A percentile compares a stretch with the other conserved stretches of the same genome.
phyloP scores from a whole-genome alignment of 441 rosid species.

The Flueggea neowawraea region DNA sequence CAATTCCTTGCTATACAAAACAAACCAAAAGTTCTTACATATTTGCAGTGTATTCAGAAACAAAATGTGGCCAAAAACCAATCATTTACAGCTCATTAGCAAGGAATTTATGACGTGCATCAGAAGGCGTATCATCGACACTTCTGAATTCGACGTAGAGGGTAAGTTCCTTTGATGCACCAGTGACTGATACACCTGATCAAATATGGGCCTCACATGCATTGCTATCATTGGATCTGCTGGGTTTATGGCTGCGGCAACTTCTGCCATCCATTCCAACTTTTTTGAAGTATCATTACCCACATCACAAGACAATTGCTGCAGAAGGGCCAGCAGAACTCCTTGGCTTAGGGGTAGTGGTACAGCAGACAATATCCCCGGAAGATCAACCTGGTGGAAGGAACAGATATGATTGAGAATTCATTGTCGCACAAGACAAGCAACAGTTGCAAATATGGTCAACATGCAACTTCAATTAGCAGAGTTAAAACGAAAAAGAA shows the following conservation, averaged over 20 bases:
- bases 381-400: constrained; percentile 52
- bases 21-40: constrained; percentile 29
- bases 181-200: constrained; percentile 65
- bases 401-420: background rate
- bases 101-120: constrained; percentile 63
- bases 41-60: constrained; percentile 13
- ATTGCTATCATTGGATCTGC: constrained; percentile 53
- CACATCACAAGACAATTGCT: constrained; percentile 74
- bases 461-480: no score
- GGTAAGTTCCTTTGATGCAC: constrained; percentile 51
- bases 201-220: constrained; percentile 64
- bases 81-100: constrained; percentile 64
- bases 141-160: constrained; percentile 37
- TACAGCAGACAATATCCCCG: constrained; percentile 35
- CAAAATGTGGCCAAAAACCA: no score
- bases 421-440: background rate
- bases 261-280: constrained; percentile 73
- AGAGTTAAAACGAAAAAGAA: no score
- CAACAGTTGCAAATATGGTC: background rate
- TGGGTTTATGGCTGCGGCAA: constrained; percentile 60
- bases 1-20: constrained; percentile 30
- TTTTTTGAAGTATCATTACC: constrained; percentile 46
- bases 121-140: constrained; percentile 49
- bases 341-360: constrained; percentile 72
- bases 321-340: constrained; percentile 68